Percentiles rank a stretch among this genome's conserved stretches.
These are phyloP conservation scores for Lachnellula hyalina DNA, from an alignment of 2,329 filamentous ascomycete genomes.

Conservation along the genomic window DNA sequence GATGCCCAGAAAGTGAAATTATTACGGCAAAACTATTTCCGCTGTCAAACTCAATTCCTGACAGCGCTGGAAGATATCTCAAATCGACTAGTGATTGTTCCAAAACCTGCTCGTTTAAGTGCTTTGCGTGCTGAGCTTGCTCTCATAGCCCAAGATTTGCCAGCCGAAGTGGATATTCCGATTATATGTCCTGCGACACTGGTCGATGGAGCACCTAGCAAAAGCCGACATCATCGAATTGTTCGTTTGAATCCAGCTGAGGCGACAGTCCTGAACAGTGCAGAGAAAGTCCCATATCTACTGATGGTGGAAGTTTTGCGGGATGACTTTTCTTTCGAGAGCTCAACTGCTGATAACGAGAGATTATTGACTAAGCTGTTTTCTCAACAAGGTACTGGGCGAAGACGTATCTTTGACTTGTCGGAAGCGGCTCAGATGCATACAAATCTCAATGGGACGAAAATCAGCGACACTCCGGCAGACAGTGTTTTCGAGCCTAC, in stretches of 20 bases:
- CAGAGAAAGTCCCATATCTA: conserved; percentile 78
- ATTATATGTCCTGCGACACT: conserved; percentile 73
- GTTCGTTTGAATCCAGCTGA: conserved; percentile 79
- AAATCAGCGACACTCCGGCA: conserved; percentile 31
- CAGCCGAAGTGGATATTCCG: conserved; percentile 78
- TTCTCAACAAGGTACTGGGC: conserved; percentile 46
- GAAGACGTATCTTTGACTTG: conserved; percentile 61
- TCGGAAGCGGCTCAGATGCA: conserved; percentile 56
- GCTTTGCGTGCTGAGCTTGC: conserved; percentile 76
- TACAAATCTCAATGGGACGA: conserved; percentile 33
- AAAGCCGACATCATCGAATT: conserved; percentile 75
- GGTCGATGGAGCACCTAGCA: conserved; percentile 65
- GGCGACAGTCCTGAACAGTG: conserved; percentile 79
- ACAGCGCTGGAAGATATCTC: conserved; percentile 79
- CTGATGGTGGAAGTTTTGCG: conserved; percentile 78
- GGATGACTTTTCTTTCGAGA: conserved; percentile 80
- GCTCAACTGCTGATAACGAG: conserved; percentile 67
- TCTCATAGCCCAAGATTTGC: conserved; percentile 73
- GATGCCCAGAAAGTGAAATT: conserved; percentile 63
- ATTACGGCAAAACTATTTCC: conserved; percentile 75
- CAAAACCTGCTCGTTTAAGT: conserved; percentile 75
- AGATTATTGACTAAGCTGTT: conserved; percentile 55
- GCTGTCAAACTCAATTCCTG: conserved; percentile 74
- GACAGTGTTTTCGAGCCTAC: conserved; percentile 84
- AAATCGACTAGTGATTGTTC: conserved; percentile 75